Conservation (phyloP, 768 basidiomycete genomes). For the Exsudoporus frostii region DNA sequence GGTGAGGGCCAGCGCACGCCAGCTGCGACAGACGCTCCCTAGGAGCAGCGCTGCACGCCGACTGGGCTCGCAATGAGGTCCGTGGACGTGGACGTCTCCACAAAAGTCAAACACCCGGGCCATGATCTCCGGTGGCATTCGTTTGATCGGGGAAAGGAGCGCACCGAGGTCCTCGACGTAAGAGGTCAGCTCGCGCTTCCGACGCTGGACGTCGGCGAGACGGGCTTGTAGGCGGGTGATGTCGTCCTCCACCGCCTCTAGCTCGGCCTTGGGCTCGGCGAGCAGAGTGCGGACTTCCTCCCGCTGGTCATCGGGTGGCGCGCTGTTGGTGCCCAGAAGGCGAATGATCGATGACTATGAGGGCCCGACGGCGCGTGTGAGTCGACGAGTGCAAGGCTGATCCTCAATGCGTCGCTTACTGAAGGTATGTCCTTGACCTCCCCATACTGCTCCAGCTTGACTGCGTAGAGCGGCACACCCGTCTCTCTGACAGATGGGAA, state of each 20-base stretch:
- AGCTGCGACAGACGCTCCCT: slow-evolving; percentile 28
- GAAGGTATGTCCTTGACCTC: slow-evolving; percentile 30
- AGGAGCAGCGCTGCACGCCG: slow-evolving; percentile 29
- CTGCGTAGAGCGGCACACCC: slow-evolving; percentile 21
- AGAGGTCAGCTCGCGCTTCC: slow-evolving; percentile 25
- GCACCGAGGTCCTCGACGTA: slow-evolving; percentile 33
- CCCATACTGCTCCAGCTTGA: slow-evolving; percentile 26
- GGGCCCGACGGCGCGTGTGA: background rate
- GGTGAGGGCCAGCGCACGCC: slow-evolving; percentile 27
- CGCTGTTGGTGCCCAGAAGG: slow-evolving; percentile 25
- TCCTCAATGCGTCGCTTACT: slow-evolving; percentile 14
- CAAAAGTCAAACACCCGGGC: slow-evolving; percentile 33
- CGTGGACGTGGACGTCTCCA: slow-evolving; percentile 25
- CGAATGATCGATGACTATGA: slow-evolving; percentile 31
- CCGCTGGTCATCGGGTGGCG: slow-evolving; percentile 28
- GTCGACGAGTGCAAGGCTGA: background rate
- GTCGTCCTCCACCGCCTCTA: slow-evolving; percentile 24
- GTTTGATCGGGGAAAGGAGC: slow-evolving; percentile 32
- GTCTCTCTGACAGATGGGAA: slow-evolving; percentile 22
- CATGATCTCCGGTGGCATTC: slow-evolving; percentile 34
- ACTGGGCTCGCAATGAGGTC: slow-evolving; percentile 30
- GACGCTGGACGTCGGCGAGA: slow-evolving; percentile 28
- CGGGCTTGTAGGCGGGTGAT: slow-evolving; percentile 28
- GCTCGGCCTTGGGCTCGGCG: slow-evolving; percentile 26
- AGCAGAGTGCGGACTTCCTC: slow-evolving; percentile 26